phyloP scores from a whole-genome alignment of 2,329 filamentous ascomycete species.

The Amphichorda felina region DNA sequence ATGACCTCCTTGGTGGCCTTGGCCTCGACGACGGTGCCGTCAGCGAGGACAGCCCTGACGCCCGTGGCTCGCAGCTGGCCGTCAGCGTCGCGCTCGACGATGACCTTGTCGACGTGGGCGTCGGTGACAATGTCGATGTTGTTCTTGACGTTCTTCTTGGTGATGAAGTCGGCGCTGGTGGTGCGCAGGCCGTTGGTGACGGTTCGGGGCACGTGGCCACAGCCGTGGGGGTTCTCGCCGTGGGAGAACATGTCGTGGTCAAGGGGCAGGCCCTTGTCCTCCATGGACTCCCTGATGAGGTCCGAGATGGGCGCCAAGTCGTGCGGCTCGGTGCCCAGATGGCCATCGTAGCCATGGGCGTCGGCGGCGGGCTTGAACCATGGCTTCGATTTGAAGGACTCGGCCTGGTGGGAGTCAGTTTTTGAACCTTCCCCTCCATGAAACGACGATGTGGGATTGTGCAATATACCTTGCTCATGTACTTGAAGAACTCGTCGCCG shows the following conservation, averaged over 20 bases:
- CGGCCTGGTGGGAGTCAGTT: constrained; percentile 22
- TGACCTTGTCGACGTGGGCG: constrained; percentile 37
- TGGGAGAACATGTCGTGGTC: constrained; percentile 45
- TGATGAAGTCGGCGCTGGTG: constrained; percentile 40
- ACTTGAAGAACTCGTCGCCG: constrained; percentile 42
- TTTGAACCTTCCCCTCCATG: no score
- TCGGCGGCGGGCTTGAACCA: constrained; percentile 39
- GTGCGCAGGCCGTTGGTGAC: constrained; percentile 38
- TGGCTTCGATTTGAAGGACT: constrained; percentile 44
- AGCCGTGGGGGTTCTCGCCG: constrained; percentile 38
- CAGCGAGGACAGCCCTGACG: constrained; percentile 25
- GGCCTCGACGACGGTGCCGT: constrained; percentile 17
- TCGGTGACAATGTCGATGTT: constrained; percentile 37
- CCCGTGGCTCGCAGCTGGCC: constrained; percentile 29
- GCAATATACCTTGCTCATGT: constrained; percentile 47
- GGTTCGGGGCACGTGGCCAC: constrained; percentile 41
- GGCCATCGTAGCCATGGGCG: constrained; percentile 38
- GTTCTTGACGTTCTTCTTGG: constrained; percentile 19
- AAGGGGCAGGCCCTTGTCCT: constrained; percentile 40
- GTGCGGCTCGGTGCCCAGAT: constrained; percentile 43
- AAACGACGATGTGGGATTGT: no score
- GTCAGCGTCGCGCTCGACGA: constrained; percentile 23
- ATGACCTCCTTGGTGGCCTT: constrained; percentile 25
- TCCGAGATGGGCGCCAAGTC: constrained; percentile 47
- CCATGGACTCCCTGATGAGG: constrained; percentile 39